Base-by-base conservation (phyloP, 805 yeast genomes). In the Grigorovia transvaalensis region DNA sequence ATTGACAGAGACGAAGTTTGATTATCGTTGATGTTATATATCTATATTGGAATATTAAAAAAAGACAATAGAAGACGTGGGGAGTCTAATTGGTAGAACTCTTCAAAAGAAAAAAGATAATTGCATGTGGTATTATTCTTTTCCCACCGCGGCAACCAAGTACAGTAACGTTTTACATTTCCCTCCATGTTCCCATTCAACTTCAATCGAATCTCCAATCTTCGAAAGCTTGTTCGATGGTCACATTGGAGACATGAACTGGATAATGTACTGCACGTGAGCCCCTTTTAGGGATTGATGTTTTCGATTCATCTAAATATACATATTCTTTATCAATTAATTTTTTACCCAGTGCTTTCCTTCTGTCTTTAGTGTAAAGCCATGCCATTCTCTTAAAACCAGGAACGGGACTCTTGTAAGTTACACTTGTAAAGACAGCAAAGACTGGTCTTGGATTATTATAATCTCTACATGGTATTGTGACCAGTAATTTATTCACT, bases 311-410 rank as follows among this genome's bases (percentile, higher is more conserved):
- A 17, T 53, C 17, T 27, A 53, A 57, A n/a, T 57, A 56, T 27
- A 58, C 53, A 43, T 60, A 61, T 33, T 64, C 64, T 47, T 53
- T 58, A n/a, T 59, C 57, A 2, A 53, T 49, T 42, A 59, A 60
- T 47, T 56, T 60, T 15, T 64, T 64, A 56, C 60, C 56, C 45
- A 66, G 56, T 1, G 54, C 50, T 20, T 53, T 54, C 4, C 47
- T 52, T 50, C 71, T 58, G 45, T 59, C 62, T 2, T 56, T 53
- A 7, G 59, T 58, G 42, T 65, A 66, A 30, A 67, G 53, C 72
- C 72, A 68, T 51, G 63, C 58, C 35, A 69, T 55, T 49, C 71
- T 62, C 20, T 62, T 65, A 51, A 67, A 69, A 1, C 61, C 60
- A 13, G 59, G 57, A 2, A 64, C 59, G 8, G 69, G 65, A 47